Evolutionary conservation across 164 flowering plant genomes (phyloP), one percentile per base, ranked within the genome.

Genomic region (Magnolia sinica): DNA sequence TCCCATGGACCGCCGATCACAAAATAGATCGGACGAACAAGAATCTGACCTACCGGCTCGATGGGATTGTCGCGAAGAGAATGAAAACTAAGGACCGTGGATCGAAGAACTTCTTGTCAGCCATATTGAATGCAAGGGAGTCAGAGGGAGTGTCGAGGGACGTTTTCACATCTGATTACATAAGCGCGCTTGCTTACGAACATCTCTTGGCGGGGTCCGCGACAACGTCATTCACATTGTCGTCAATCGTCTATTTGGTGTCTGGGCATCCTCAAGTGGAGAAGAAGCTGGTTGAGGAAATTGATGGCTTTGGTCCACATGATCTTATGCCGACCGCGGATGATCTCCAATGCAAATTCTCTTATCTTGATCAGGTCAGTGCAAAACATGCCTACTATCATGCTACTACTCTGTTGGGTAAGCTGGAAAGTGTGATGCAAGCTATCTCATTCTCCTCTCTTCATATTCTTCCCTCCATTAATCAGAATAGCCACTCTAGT

Each of bases 191-290:
- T 22, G 84, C 97, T 63, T 95, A 95, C 76, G 98, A 95, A 77
- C 98, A 95, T 64, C 82, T 95, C 18, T 88, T 95, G 22, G 98
- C 98, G 50, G 98, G 98, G 1, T 93, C 98, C 1, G 91, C 96
- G 3, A 95, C 98, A 3, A 92, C 98, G 1, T 75, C 97, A 1
- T 95, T 95, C 70, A 93, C 98, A 1, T 73, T 95, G 79, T 90
- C 98, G 22, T 83, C 93, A 6, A 76, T 87, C 37, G 72, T 92
- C 9, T 95, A 95, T 79, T 80, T 95, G 16, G 91, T 95, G 19
- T 83, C 97, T 50, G 89, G 85, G 13, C 97, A 95, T 82, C 91
- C 89, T 10, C 88, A 87, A 58, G 98, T 95, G 5, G 97, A 95
- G 87, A 83, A 81, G 82, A 92, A 88, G 84, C 61, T 95, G 81